Conservation (phyloP, 345 rosid genomes). For the Garcia nutans region DNA sequence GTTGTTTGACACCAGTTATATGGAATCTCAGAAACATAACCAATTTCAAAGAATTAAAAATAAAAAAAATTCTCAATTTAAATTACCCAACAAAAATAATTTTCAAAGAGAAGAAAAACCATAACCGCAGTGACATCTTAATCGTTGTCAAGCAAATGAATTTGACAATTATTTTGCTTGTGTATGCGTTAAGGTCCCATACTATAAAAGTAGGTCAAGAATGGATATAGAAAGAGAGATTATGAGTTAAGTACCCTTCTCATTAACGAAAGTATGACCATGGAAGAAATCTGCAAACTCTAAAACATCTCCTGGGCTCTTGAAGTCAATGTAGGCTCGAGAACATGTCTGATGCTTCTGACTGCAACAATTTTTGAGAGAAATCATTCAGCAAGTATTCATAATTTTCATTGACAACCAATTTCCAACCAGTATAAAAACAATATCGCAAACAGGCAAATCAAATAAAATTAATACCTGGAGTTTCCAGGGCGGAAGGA, state of each 20-base stretch:
- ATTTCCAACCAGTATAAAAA: no score
- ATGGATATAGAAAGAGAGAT: background rate
- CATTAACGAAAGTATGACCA: conserved; percentile 71
- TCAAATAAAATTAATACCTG: conserved; percentile 28
- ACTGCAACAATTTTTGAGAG: conserved; percentile 32
- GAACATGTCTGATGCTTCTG: conserved; percentile 53
- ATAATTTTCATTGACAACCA: background rate
- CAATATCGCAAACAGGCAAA: background rate
- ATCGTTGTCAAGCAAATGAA: background rate
- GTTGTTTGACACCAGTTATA: background rate
- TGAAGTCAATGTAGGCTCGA: conserved; percentile 60
- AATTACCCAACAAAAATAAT: background rate
- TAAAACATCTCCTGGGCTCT: conserved; percentile 56
- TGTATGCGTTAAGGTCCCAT: no score
- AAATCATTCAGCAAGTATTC: background rate
- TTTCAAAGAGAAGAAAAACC: background rate
- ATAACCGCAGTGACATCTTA: background rate
- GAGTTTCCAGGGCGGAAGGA: conserved; percentile 56
- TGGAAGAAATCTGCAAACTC: conserved; percentile 69
- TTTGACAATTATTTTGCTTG: no score
- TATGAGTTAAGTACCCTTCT: conserved; percentile 50
- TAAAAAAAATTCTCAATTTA: no score
- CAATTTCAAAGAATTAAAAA: no score
- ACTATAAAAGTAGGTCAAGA: background rate
- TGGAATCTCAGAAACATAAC: no score